Evolutionary conservation across 2,329 filamentous ascomycete genomes (phyloP), one percentile per base, ranked within the genome.

Genomic region (Dactylonectria estremocensis): DNA sequence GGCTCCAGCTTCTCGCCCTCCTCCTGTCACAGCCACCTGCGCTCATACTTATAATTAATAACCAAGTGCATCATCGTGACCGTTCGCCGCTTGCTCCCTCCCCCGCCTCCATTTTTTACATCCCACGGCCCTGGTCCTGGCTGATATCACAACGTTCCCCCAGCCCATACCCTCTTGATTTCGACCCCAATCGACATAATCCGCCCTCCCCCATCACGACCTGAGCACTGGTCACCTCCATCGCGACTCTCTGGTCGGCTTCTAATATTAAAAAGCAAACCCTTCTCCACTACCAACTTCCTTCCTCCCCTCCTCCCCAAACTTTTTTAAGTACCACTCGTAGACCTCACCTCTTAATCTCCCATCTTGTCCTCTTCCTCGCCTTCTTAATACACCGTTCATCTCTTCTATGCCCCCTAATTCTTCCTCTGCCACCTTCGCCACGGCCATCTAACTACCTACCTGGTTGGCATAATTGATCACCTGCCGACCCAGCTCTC

Each of bases 1-100:
- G 66, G 64, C 68, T 66, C 71, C 68, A 64, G 70, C 35, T 67
- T 31, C 68, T 37, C 56, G 35, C 63, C 28, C 49, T 35, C 63
- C 52, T 31, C 61, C 49, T 28, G 53, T 40, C 59, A 61, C 66
- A 66, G 71, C 70, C 60, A 68, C 65, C 37, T 56, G 62, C 43
- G 48, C 56, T 58, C 68, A 74, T 69, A 69, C 72, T 70, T 75
- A 68, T 57, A 73, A 71, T 68, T 70, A 66, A 75, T 66, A 72
- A 63, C 69, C 64, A 75, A 69, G 74, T 71, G 64, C 68, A 68
- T 73, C 73, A 69, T 69, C 67, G 64, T 54, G 64, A 43, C 61
- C 64, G 53, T 64, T 71, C 60, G 59, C 60, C 67, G 67, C 68
- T 60, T 45, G 52, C 46, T 59, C 55, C 61, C 68, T 68, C 24